phyloP scores from a whole-genome alignment of 23 red algal species.

The Gracilaria domingensis region DNA sequence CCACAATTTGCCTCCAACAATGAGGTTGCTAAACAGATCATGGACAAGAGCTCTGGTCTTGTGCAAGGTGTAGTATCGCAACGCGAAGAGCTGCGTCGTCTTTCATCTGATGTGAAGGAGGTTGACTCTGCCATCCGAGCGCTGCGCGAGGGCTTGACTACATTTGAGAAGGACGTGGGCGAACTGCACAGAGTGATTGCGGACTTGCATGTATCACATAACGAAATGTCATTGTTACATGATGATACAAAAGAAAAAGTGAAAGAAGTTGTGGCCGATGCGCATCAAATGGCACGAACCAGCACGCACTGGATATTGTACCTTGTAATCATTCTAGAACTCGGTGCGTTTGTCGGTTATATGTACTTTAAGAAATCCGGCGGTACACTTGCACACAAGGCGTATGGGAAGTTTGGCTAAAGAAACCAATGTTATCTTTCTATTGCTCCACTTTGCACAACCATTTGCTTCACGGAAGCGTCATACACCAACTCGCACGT shows the following conservation, averaged over 20 bases:
- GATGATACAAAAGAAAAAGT: conserved; percentile 41
- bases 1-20: conserved; percentile 36
- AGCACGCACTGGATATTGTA: conserved; percentile 41
- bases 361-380: conserved; percentile 50
- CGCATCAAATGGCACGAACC: conserved; percentile 15
- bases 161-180: conserved; percentile 44
- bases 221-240: conserved; percentile 30
- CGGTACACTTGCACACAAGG: conserved; percentile 47
- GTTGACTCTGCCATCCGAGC: conserved; percentile 61
- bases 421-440: not conserved
- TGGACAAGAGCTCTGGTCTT: conserved; percentile 51
- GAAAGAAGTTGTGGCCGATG: conserved; percentile 37
- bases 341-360: conserved; percentile 39
- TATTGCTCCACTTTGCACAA: not conserved
- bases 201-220: conserved; percentile 43
- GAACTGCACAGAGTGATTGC: conserved; percentile 36
- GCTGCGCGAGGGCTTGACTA: conserved; percentile 35
- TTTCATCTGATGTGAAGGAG: conserved; percentile 45
- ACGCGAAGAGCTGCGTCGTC: conserved; percentile 51
- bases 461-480: not conserved
- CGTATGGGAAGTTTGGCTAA: conserved; percentile 66
- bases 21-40: conserved; percentile 39
- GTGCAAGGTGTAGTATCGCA: conserved; percentile 46
- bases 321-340: conserved; percentile 17
- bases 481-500: not conserved